These are phyloP conservation scores for Lablab purpureus DNA, from an alignment of 306 rosid species.

Conservation along the genomic window DNA sequence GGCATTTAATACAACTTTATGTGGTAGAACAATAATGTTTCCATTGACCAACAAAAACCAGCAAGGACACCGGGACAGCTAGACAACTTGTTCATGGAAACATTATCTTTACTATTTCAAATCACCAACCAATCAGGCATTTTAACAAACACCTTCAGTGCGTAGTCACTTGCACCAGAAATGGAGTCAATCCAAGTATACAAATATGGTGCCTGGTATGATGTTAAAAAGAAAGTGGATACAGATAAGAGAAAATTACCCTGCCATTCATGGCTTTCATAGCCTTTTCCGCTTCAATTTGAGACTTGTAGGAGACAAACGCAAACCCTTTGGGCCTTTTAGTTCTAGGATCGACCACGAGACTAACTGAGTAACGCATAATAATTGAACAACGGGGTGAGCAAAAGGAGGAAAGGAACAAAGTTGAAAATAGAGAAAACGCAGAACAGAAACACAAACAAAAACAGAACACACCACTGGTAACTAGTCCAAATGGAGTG, in stretches of 20 bases:
- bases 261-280: constrained; percentile 75
- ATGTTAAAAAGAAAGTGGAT: neutral
- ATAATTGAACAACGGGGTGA: neutral
- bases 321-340: constrained; percentile 89
- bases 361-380: constrained; percentile 48
- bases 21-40: neutral
- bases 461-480: constrained; percentile 55
- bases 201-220: neutral
- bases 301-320: constrained; percentile 69
- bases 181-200: neutral
- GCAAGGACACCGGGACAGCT: neutral
- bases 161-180: neutral
- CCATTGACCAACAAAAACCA: neutral
- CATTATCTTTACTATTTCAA: neutral
- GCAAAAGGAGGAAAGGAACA: neutral
- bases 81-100: neutral
- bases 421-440: constrained; percentile 15
- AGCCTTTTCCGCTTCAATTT: constrained; percentile 74
- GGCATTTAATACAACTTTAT: neutral
- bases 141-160: constrained; percentile 41
- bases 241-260: constrained; percentile 51
- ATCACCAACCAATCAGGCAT: constrained; percentile 7
- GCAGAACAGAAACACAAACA: neutral
- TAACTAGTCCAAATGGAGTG: constrained; percentile 70
- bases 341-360: constrained; percentile 60